Percentiles rank a stretch among this genome's conserved stretches.
Conservation (phyloP, 306 rosid species). For the Castanea crenata region DNA sequence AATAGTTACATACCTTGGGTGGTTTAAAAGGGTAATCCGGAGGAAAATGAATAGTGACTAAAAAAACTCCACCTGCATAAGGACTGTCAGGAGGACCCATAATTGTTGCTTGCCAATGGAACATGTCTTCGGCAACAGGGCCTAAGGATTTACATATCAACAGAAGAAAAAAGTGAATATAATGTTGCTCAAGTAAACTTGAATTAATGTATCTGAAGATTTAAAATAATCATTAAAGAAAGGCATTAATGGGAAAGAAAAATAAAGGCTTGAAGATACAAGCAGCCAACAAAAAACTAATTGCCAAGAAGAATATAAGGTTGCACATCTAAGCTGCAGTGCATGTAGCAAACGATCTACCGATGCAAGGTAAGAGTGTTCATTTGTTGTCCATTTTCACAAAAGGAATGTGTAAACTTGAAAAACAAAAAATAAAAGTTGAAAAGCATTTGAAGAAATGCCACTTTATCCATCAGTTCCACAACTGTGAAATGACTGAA, state of each 20-base stretch:
- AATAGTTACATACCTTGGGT: conserved; percentile 42
- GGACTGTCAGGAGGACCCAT: conserved; percentile 84
- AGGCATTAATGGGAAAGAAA: neutral
- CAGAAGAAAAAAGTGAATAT: conserved; percentile 15
- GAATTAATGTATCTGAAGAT: neutral
- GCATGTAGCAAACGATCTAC: neutral
- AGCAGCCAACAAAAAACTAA: neutral
- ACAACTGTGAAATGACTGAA: neutral
- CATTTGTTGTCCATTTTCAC: too few species aligned
- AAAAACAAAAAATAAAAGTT: too few species aligned
- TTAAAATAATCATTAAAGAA: neutral
- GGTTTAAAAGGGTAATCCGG: conserved; percentile 61
- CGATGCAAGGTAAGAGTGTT: too few species aligned
- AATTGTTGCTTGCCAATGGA: conserved; percentile 66
- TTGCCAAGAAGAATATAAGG: neutral
- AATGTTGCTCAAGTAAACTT: neutral
- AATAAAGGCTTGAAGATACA: neutral
- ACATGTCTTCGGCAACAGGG: conserved; percentile 69
- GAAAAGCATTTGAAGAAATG: neutral
- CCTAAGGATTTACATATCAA: conserved; percentile 32
- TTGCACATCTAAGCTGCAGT: neutral
- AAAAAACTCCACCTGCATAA: conserved; percentile 63
- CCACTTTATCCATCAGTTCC: neutral
- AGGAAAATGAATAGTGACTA: conserved; percentile 64
- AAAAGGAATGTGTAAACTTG: too few species aligned